Base-by-base conservation (phyloP, 2,329 filamentous ascomycete species). In the Aspergillus cejpii region DNA sequence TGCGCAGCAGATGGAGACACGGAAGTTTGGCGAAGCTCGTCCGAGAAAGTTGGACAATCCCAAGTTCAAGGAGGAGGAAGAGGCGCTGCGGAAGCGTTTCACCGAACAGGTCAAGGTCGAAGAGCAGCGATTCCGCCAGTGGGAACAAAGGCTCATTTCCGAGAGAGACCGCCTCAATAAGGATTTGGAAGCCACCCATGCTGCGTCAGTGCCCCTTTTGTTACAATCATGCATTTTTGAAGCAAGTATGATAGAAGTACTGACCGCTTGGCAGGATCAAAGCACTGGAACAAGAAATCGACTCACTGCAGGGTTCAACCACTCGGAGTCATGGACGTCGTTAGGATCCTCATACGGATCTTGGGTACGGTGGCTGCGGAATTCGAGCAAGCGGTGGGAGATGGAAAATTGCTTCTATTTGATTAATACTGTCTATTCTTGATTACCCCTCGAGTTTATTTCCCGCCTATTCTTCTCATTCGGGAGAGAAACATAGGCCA, bases 41-140 rank as follows among this genome's bases (percentile, higher is more conserved):
- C 92, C 92, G 59, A 81, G 91, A 73, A 98, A 98, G 81, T 79
- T 98, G 61, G 92, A 98, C 76, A 98, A 98, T 79, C 92, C 92
- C 74, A 98, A 98, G 79, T 98, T 97, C 81, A 98, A 98, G 82
- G 92, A 98, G 71, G 92, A 98, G 74, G 92, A 98, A 69, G 92
- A 98, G 79, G 87, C 87, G 51, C 83, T 98, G 56, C 84, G 92
- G 74, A 98, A 98, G 83, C 83, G 94, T 60, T 98, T 98, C 75
- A 98, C 92, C 59, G 92, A 98, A 77, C 92, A 98, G 73, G 92
- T 98, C 77, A 98, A 98, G 87, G 87, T 98, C 64, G 94, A 98
- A 78, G 92, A 98, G 76, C 89, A 95, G 76, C 84, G 92, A 57
- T 98, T 98, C 84, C 83, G 94, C 72, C 86, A 94, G 74, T 98